These are phyloP conservation scores for Grosmannia huntii DNA, from an alignment of 2,329 filamentous ascomycete genomes.

Conservation along the genomic window DNA sequence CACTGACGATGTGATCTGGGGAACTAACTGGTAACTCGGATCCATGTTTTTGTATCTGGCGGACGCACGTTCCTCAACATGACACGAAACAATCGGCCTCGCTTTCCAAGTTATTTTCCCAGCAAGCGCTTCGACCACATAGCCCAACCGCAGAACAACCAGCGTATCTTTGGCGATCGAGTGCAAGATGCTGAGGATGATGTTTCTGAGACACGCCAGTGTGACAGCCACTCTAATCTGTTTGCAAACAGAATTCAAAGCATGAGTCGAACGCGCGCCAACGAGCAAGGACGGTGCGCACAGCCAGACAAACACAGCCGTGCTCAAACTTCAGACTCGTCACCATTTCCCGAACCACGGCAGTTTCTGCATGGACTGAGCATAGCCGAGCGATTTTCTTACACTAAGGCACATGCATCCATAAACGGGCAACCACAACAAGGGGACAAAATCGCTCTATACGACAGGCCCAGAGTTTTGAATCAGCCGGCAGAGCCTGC, in stretches of 20 bases:
- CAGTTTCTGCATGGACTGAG: not conserved
- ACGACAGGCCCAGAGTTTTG: not conserved
- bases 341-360: not conserved
- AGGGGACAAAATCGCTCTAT: not conserved
- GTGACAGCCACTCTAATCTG: not conserved
- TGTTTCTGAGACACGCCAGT: not conserved
- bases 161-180: not conserved
- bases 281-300: not conserved
- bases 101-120: not conserved
- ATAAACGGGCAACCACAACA: not conserved
- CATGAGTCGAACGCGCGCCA: not conserved
- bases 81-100: not conserved
- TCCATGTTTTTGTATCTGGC: too few species aligned
- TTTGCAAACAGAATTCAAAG: too few species aligned
- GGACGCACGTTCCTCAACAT: not conserved
- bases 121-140: not conserved
- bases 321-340: not conserved
- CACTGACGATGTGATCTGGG: too few species aligned
- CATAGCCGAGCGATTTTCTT: not conserved
- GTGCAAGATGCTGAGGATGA: not conserved
- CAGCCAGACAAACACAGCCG: not conserved
- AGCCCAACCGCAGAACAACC: not conserved
- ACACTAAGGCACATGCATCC: not conserved
- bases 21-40: too few species aligned
- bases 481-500: not conserved